Evolutionary conservation across 768 basidiomycete species (phyloP), one percentile per base, ranked within the genome.

Genomic region (Kwoniella dejecticola): DNA sequence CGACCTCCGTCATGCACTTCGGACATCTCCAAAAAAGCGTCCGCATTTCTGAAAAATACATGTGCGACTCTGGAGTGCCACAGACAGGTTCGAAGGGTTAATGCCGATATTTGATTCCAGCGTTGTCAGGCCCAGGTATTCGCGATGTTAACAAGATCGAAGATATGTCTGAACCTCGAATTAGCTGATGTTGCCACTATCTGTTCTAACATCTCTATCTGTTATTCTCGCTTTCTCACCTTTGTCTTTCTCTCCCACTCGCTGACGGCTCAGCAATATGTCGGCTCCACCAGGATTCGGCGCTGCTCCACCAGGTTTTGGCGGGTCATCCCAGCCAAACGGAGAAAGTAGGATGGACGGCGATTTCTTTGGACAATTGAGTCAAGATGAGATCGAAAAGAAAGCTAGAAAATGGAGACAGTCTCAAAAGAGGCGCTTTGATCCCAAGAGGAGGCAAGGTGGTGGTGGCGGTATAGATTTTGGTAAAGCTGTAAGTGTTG

Each of bases 331-430:
- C 36, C 60, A 65, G 33, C 54, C 64, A 21, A 69, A 71, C 38
- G 33, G 38, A 17, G 36, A 65, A 29, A 62, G 60, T 46, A 63
- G 62, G 50, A 70, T 75, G 69, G 74, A 72, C 31, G 74, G 71
- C n/a, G 66, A 70, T 60, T 75, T 75, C 58, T 75, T 75, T 48
- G 74, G 74, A 31, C 69, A 72, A 40, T 81, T 89, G 71, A 81
- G 85, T 40, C 82, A 83, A 15, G 87, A 87, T 83, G 86, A 88
- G 64, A 84, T 98, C 70, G 86, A 87, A 33, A 87, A 89, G 80
- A 99, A 98, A 82, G 88, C 90, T 36, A 88, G 91, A 82, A 98
- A 98, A 83, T 98, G 91, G 91, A 56, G 90, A 89, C 82, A 93
- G 90, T 54, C 55, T 6, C 77, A 76, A 63, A 91, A 62, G 92